These are phyloP conservation scores for Microcera coccophila DNA, from an alignment of 2,329 filamentous ascomycete genomes.

Conservation along the genomic window DNA sequence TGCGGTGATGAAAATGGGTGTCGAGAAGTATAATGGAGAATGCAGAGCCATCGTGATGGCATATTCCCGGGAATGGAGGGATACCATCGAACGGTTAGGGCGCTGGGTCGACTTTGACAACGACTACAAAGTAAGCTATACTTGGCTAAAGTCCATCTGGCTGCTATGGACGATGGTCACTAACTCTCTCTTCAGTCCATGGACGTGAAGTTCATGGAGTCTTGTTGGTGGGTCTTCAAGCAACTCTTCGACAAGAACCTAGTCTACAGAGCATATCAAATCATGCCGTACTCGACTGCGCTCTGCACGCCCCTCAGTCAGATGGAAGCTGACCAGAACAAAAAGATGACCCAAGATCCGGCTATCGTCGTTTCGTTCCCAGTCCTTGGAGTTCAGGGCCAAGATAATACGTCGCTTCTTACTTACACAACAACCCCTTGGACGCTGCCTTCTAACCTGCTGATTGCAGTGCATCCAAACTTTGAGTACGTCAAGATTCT, in stretches of 20 bases:
- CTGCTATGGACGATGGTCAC: not conserved
- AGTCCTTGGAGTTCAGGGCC: conserved; percentile 63
- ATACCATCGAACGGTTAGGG: conserved; percentile 81
- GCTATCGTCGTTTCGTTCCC: conserved; percentile 87
- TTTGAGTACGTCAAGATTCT: conserved; percentile 85
- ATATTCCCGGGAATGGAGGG: conserved; percentile 80
- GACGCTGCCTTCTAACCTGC: conserved; percentile 80
- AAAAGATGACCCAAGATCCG: conserved; percentile 88
- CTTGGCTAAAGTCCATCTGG: not conserved
- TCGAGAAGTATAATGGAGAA: conserved; percentile 86
- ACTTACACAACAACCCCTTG: conserved; percentile 88
- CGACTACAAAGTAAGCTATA: conserved; percentile 75
- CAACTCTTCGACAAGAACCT: conserved; percentile 83
- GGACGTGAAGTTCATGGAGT: conserved; percentile 92
- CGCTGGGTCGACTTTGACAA: conserved; percentile 98
- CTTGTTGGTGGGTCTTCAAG: conserved; percentile 96
- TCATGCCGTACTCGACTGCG: conserved; percentile 93
- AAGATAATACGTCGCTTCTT: conserved; percentile 70
- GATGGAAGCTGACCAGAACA: conserved; percentile 91
- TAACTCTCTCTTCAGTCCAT: conserved; percentile 61
- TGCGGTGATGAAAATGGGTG: conserved; percentile 79
- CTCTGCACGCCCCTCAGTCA: conserved; percentile 87
- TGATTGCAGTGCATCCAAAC: conserved; percentile 71
- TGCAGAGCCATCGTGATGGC: conserved; percentile 92
- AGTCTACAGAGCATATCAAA: conserved; percentile 84